phyloP scores from a whole-genome alignment of 78 protist genomes.

The Dictyostelium discoideum region dicty_2.7 NC_007088.5:5537501-5538000 shows the following conservation, averaged over 20 bases:
- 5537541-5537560: slow-evolving; percentile 77
- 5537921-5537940: slow-evolving; percentile 91
- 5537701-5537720: slow-evolving; percentile 80
- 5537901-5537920: slow-evolving; percentile 90
- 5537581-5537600: slow-evolving; percentile 78
- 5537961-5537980: slow-evolving; percentile 67
- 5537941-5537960: slow-evolving; percentile 93
- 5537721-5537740: slow-evolving; percentile 77
- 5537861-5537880: background rate
- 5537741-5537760: slow-evolving; percentile 80
- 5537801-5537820: background rate
- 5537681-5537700: background rate
- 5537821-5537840: slow-evolving; percentile 14
- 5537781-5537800: slow-evolving; percentile 18
- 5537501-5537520: slow-evolving; percentile 40
- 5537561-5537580: slow-evolving; percentile 36
- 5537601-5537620: slow-evolving; percentile 92
- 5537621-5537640: slow-evolving; percentile 90
- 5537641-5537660: slow-evolving; percentile 70
- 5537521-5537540: slow-evolving; percentile 41
- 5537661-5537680: background rate
- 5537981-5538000: slow-evolving; percentile 83
- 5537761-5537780: slow-evolving; percentile 45
- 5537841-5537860: background rate
- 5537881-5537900: slow-evolving; percentile 86